Evolutionary conservation across 208 protist genomes (phyloP).

Genomic region (Acanthamoeba sp.): DNA sequence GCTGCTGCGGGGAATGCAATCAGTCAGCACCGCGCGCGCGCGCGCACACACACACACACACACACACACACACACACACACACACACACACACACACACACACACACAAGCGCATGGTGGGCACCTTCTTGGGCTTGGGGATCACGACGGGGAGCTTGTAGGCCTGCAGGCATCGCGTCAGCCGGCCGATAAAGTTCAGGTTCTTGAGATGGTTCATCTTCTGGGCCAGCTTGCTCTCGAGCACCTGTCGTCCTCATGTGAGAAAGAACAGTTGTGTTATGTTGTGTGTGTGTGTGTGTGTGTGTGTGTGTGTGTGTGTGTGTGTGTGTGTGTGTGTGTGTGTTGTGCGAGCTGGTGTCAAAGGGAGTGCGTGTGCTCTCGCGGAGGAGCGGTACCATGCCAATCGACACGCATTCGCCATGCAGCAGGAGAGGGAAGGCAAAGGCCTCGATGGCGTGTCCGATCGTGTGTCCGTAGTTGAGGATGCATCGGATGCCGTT

Average conservation of each 20-base stretch:
- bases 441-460: constrained; percentile 90
- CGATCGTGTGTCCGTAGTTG: constrained; percentile 91
- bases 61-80: not conserved
- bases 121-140: constrained; percentile 53
- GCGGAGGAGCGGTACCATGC: no score
- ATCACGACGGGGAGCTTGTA: constrained; percentile 63
- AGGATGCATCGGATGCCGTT: constrained; percentile 84
- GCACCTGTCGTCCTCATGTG: not conserved
- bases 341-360: not conserved
- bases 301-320: no score
- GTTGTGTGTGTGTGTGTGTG: no score
- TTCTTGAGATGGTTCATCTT: constrained; percentile 71
- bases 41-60: not conserved
- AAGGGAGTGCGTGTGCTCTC: constrained; percentile 74
- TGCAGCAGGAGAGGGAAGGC: constrained; percentile 84
- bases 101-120: not conserved
- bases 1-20: not conserved
- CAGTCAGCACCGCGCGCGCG: not conserved
- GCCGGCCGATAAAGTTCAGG: constrained; percentile 54
- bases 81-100: not conserved
- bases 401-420: constrained; percentile 89
- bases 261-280: not conserved
- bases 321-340: not conserved
- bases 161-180: constrained; percentile 63
- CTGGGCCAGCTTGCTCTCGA: constrained; percentile 63